phyloP scores from a whole-genome alignment of 805 yeast species.

The Kuraishia floccosa region DNA sequence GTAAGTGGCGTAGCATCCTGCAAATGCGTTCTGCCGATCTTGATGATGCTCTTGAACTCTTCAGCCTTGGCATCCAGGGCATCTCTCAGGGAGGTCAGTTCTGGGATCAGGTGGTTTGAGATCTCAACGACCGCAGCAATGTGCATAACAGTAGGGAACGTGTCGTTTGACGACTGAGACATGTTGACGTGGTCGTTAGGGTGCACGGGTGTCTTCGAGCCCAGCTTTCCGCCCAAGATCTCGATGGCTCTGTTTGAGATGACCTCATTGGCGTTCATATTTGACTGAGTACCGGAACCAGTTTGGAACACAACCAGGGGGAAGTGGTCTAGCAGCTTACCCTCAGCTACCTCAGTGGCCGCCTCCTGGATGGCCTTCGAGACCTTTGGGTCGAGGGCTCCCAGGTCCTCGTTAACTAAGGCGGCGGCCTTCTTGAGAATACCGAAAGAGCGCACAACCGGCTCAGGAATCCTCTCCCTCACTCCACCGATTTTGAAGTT shows the following conservation, averaged over 20 bases:
- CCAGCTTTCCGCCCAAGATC: conserved; percentile 82
- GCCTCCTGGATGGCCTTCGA: conserved; percentile 84
- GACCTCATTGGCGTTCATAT: conserved; percentile 99
- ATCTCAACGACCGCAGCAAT: conserved; percentile 95
- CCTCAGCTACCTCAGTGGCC: conserved; percentile 90
- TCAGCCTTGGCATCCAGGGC: conserved; percentile 68
- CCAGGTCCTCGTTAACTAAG: conserved; percentile 72
- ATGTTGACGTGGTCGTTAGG: conserved; percentile 98
- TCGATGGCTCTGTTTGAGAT: conserved; percentile 98
- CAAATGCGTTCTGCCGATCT: conserved; percentile 97
- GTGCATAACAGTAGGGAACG: conserved; percentile 99
- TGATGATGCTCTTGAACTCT: conserved; percentile 83
- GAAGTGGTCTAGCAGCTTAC: conserved; percentile 87
- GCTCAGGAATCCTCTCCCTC: conserved; percentile 84
- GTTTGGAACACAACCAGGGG: conserved; percentile 98
- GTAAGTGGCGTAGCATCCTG: conserved; percentile 99
- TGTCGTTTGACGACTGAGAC: conserved; percentile 98
- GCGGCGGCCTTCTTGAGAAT: conserved; percentile 92
- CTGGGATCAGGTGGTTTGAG: conserved; percentile 64
- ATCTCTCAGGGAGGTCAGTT: conserved; percentile 64
- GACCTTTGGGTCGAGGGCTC: conserved; percentile 73
- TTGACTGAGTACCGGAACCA: conserved; percentile 97
- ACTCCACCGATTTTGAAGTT: conserved; percentile 95
- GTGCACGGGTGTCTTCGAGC: conserved; percentile 90
- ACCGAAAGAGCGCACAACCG: conserved; percentile 88